Percentiles rank a stretch among this genome's conserved stretches.
These are phyloP conservation scores for Beauveria asiatica DNA, from an alignment of 2,329 filamentous ascomycete genomes.

Conservation along the genomic window DNA sequence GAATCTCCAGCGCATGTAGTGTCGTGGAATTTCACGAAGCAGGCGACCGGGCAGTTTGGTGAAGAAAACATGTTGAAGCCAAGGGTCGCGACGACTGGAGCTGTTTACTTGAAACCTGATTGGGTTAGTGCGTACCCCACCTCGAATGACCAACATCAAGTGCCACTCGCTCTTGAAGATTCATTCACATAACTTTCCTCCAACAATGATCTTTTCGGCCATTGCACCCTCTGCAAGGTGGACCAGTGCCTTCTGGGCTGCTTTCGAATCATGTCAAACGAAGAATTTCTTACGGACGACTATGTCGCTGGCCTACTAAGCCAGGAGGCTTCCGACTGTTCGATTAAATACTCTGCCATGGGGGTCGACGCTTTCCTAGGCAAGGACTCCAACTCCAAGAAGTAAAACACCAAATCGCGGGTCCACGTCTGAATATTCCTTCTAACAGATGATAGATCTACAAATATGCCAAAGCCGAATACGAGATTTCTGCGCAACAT, in stretches of 20 bases:
- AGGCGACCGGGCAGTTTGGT: background rate
- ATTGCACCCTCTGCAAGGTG: background rate
- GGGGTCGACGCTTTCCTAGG: constrained; percentile 57
- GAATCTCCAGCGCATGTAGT: background rate
- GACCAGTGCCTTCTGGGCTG: background rate
- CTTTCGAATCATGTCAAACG: constrained; percentile 28
- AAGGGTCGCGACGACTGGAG: background rate
- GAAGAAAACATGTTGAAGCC: background rate
- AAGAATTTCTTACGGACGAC: constrained; percentile 59
- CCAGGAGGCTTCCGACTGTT: constrained; percentile 68
- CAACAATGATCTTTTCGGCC: background rate
- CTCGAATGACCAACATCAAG: background rate
- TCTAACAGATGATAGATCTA: constrained; percentile 38
- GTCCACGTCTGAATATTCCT: constrained; percentile 13
- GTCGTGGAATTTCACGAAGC: too few relatives aligned
- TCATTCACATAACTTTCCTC: background rate
- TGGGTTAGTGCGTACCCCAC: constrained; percentile 16
- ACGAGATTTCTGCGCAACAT: constrained; percentile 83
- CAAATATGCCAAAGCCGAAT: constrained; percentile 75
- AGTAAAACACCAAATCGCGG: constrained; percentile 29
- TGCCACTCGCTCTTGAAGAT: background rate
- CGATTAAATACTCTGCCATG: constrained; percentile 64
- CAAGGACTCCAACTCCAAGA: constrained; percentile 34
- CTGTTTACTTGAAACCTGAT: constrained; percentile 34
- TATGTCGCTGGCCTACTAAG: constrained; percentile 73